These are phyloP conservation scores for Moricandia moricandioides DNA, from an alignment of 345 rosid genomes.

Conservation along the genomic window DNA sequence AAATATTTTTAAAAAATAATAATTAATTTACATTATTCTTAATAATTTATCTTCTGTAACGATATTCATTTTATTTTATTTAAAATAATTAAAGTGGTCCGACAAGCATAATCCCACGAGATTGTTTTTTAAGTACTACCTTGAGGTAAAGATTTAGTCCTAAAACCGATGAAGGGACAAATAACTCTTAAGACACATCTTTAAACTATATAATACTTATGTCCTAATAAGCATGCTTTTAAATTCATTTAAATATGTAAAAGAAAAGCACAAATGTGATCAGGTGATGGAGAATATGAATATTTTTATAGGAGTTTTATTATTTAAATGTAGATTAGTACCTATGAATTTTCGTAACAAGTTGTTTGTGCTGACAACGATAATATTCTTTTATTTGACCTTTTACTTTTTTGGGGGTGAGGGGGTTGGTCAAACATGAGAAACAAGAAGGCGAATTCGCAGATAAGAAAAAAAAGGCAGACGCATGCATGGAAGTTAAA, in stretches of 20 bases:
- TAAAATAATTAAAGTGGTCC: constrained; percentile 20
- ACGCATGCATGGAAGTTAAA: constrained; percentile 37
- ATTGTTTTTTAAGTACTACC: constrained; percentile 16
- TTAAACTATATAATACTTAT: background rate
- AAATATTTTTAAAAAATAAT: no score
- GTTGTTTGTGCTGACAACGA: constrained; percentile 23
- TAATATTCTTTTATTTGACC: background rate
- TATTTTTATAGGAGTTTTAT: background rate
- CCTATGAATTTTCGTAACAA: constrained; percentile 1
- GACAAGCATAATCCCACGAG: constrained; percentile 26
- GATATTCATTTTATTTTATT: background rate
- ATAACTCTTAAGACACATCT: constrained; percentile 28
- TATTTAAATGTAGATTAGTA: constrained; percentile 17
- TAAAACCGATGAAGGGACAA: constrained; percentile 28
- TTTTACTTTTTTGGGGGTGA: background rate
- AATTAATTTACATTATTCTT: no score
- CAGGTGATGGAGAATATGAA: background rate
- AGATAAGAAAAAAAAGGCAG: background rate
- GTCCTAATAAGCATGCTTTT: constrained; percentile 1
- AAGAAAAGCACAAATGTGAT: constrained; percentile 2
- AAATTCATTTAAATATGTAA: background rate
- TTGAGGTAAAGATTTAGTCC: constrained; percentile 3
- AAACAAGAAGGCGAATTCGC: constrained; percentile 31
- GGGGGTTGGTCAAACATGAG: constrained; percentile 39
- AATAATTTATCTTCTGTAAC: constrained; percentile 32